Evolutionary conservation across 768 basidiomycete species (phyloP).

Genomic region (Ramaria sp.): DNA sequence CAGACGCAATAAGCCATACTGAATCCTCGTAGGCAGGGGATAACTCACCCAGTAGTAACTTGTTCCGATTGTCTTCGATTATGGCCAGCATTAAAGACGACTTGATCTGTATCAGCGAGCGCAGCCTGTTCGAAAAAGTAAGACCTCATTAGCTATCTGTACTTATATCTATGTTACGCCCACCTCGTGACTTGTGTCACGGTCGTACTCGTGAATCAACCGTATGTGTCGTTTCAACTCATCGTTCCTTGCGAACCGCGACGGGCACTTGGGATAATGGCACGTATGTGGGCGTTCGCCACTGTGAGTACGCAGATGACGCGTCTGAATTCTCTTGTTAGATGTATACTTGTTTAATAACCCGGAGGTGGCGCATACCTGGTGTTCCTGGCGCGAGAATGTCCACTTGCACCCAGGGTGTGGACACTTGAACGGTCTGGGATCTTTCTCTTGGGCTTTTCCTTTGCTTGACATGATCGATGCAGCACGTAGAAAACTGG

Average conservation of each 20-base stretch:
- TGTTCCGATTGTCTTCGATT: conserved; percentile 1
- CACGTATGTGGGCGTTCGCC: conserved; percentile 97
- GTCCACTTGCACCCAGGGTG: conserved; percentile 85
- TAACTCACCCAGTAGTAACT: not conserved
- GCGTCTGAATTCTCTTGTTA: no score
- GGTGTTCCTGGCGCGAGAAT: conserved; percentile 93
- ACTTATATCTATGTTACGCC: not conserved
- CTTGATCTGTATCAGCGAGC: conserved; percentile 4
- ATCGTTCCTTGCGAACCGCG: conserved; percentile 96
- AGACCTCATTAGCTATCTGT: not conserved
- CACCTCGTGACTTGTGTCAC: not conserved
- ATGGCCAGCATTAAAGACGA: conserved; percentile 3
- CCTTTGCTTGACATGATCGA: not conserved
- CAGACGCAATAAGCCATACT: no score
- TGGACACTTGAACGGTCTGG: conserved; percentile 91
- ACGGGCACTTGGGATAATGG: conserved; percentile 89
- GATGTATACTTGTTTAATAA: no score
- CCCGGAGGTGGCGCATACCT: conserved; percentile 37
- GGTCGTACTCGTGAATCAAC: conserved; percentile 3
- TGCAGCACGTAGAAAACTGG: not conserved
- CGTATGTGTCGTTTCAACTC: conserved; percentile 80
- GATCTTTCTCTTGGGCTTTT: not conserved
- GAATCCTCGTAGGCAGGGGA: no score
- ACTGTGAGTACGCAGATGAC: conserved; percentile 96
- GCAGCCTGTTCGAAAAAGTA: conserved; percentile 3